Evolutionary conservation across 768 basidiomycete species (phyloP), one percentile per base, ranked within the genome.

Genomic region (Amanita fuliginea): DNA sequence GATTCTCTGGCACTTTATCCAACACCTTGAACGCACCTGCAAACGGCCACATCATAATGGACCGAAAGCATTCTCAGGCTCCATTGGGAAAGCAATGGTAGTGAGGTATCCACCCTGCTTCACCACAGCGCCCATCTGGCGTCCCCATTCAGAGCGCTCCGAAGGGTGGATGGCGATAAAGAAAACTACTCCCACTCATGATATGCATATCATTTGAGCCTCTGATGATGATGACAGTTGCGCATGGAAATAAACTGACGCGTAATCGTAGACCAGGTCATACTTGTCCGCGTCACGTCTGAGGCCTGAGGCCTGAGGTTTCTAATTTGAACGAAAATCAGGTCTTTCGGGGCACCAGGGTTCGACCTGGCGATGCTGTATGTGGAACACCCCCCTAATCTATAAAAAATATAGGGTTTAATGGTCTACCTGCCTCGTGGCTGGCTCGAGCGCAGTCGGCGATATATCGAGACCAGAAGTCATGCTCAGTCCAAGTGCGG

Each of bases 111-210:
- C 83, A 0, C 81, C 83, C 1, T 76, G 71, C 49, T 77, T 80
- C 46, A 81, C 61, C 13, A 87, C 59, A 13, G 67, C 62, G 1
- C 66, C 62, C 63, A 86, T 80, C 55, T 80, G 69, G 11, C 57
- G 54, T 0, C 74, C 85, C 83, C 83, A 86, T 14, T 70, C 70
- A 2, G 54, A 39, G 9, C 85, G 72, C 33, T 60, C 65, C 2
- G 62, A 51, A 0, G 80, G 83, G 0, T 76, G 77, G 18, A 88
- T 77, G 1, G 86, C 84, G 37, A 81, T 80, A 60, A 88, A 86
- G 66, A 86, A n/a, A 85, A 1, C 80, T 30, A 11, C 11, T n/a
- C 28, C 0, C 11, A 3, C 21, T 16, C 5, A 10, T 45, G n/a
- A 11, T n/a, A n/a, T n/a, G n/a, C n/a, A n/a, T n/a, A n/a, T n/a